Percentiles rank a stretch among this genome's conserved stretches.
phyloP scores from a whole-genome alignment of 768 basidiomycete species.

The Pholiota conissans region DNA sequence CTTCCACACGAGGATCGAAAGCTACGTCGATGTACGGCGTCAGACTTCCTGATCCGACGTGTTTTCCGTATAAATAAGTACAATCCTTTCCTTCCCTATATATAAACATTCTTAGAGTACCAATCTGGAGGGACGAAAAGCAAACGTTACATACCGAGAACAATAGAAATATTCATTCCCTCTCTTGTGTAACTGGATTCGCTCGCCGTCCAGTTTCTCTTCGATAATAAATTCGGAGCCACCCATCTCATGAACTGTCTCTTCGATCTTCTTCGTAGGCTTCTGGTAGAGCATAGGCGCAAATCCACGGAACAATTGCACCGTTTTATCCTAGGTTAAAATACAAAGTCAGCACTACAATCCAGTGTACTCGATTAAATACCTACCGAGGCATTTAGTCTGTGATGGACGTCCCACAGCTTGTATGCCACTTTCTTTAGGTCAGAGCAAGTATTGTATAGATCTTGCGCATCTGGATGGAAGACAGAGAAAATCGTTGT shows the following conservation, averaged over 20 bases:
- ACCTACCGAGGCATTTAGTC: conserved; percentile 59
- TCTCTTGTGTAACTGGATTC: conserved; percentile 93
- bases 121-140: no score
- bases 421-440: conserved; percentile 92
- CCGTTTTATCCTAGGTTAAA: conserved; percentile 66
- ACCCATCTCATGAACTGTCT: conserved; percentile 84
- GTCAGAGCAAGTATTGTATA: conserved; percentile 97
- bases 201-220: conserved; percentile 96
- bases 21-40: conserved; percentile 83
- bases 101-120: no score
- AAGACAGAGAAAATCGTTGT: conserved; percentile 89
- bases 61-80: conserved; percentile 88
- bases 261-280: conserved; percentile 76
- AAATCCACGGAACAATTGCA: conserved; percentile 84
- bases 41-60: conserved; percentile 79
- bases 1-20: conserved; percentile 74
- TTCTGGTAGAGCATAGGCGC: conserved; percentile 96
- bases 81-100: conserved; percentile 94
- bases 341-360: not conserved
- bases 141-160: conserved; percentile 70
- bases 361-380: not conserved
- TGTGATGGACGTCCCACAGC: conserved; percentile 71
- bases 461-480: conserved; percentile 90
- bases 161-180: conserved; percentile 92
- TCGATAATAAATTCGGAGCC: conserved; percentile 84